Evolutionary conservation across 176 grass and related monocot species (phyloP).

Genomic region (Juncus effusus): DNA sequence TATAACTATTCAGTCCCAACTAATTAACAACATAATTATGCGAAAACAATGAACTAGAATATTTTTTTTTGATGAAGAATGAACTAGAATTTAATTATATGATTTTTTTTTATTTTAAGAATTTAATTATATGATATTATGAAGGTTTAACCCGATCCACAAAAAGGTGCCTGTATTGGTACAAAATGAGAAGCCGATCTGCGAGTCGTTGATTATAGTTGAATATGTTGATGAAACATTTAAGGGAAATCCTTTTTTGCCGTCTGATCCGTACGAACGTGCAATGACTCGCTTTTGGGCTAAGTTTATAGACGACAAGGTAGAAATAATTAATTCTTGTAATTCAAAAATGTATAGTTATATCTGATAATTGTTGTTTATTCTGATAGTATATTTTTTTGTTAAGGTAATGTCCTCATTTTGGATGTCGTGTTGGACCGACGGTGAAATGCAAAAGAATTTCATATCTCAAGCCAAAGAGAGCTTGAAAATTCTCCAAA

Average conservation of each 20-base stretch:
- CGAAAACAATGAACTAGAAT: no score
- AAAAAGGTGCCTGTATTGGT: slow-evolving; percentile 51
- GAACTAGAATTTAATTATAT: background rate
- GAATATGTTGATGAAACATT: slow-evolving; percentile 54
- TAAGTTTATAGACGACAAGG: slow-evolving; percentile 43
- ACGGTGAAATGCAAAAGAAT: slow-evolving; percentile 29
- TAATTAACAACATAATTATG: no score
- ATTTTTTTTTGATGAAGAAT: background rate
- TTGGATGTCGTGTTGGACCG: slow-evolving; percentile 36
- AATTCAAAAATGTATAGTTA: background rate
- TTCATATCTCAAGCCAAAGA: slow-evolving; percentile 32
- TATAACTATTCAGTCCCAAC: no score
- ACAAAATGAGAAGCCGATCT: slow-evolving; percentile 23
- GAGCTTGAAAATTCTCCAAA: slow-evolving; percentile 33
- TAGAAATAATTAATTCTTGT: background rate
- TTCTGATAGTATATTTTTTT: background rate
- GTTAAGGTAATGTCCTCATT: slow-evolving; percentile 1
- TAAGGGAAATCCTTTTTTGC: slow-evolving; percentile 4
- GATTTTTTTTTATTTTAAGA: background rate
- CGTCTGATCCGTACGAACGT: slow-evolving; percentile 7
- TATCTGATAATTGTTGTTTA: no score
- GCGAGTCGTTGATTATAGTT: slow-evolving; percentile 41
- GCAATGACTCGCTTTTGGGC: slow-evolving; percentile 37
- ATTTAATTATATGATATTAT: background rate
- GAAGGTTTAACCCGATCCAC: slow-evolving; percentile 37